A percentile compares a stretch with the other conserved stretches of the same genome.
These are phyloP conservation scores for Garcia nutans DNA, from an alignment of 345 rosid genomes.

Conservation along the genomic window DNA sequence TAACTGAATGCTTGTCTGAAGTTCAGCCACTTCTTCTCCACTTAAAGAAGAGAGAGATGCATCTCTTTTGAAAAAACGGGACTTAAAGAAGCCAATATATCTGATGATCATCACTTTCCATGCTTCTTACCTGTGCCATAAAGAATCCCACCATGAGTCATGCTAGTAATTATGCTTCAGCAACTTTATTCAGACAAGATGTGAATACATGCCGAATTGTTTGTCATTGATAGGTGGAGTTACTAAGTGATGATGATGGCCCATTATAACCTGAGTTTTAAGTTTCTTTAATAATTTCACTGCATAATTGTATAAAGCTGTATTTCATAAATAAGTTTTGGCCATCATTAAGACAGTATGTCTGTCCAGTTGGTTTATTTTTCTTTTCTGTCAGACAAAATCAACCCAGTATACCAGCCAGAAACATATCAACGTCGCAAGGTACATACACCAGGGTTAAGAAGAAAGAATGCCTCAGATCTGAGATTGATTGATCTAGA, in stretches of 20 bases:
- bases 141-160: conserved; percentile 17
- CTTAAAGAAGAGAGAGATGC: not conserved
- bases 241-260: not conserved
- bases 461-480: not conserved
- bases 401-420: not conserved
- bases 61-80: not conserved
- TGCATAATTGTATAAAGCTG: not conserved
- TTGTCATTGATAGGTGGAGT: not conserved
- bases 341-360: conserved; percentile 9
- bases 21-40: conserved; percentile 10
- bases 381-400: conserved; percentile 2
- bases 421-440: not conserved
- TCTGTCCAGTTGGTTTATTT: not conserved
- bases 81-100: not conserved
- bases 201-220: not conserved
- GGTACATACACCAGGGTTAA: not conserved
- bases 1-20: not conserved
- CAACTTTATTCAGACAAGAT: not conserved
- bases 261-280: not conserved
- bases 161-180: not conserved
- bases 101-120: conserved; percentile 39
- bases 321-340: not conserved
- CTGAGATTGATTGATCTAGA: not conserved
- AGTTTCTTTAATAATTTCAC: conserved; percentile 4
- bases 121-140: conserved; percentile 48